Percentiles rank a stretch among this genome's conserved stretches.
These are phyloP conservation scores for Elsinoe necatrix DNA, from an alignment of 2,329 filamentous ascomycete genomes.

Conservation along the genomic window DNA sequence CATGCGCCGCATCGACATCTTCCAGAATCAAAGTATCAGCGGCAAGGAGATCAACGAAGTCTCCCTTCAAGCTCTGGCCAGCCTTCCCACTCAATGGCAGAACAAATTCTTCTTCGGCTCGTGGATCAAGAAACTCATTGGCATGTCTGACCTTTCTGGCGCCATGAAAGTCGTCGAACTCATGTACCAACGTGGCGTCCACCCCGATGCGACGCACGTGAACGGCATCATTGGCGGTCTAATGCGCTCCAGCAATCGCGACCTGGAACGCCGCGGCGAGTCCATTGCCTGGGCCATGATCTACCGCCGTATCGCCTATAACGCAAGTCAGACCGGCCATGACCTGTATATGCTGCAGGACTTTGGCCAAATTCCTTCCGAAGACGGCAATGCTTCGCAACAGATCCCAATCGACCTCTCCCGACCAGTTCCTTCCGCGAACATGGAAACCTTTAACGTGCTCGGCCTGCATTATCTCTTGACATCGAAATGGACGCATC, in stretches of 20 bases:
- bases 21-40: slow-evolving; percentile 12
- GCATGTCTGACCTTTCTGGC: slow-evolving; percentile 50
- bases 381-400: neutral
- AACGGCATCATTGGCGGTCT: slow-evolving; percentile 77
- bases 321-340: neutral
- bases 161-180: slow-evolving; percentile 65
- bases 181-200: slow-evolving; percentile 62
- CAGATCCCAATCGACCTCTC: slow-evolving; percentile 22
- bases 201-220: slow-evolving; percentile 63
- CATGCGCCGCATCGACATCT: slow-evolving; percentile 19
- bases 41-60: slow-evolving; percentile 40
- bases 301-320: slow-evolving; percentile 46
- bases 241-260: slow-evolving; percentile 49
- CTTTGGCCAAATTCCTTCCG: neutral
- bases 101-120: slow-evolving; percentile 82
- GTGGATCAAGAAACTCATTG: slow-evolving; percentile 79
- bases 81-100: slow-evolving; percentile 45
- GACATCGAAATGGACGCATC: slow-evolving; percentile 49
- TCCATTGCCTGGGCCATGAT: slow-evolving; percentile 70
- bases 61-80: slow-evolving; percentile 42
- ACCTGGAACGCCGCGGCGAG: slow-evolving; percentile 52
- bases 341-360: neutral
- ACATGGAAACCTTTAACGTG: slow-evolving; percentile 68
- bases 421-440: slow-evolving; percentile 49
- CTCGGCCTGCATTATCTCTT: slow-evolving; percentile 64